Evolutionary conservation across 169 alveolate species (phyloP).

Genomic region (Condylostoma magnum): DNA sequence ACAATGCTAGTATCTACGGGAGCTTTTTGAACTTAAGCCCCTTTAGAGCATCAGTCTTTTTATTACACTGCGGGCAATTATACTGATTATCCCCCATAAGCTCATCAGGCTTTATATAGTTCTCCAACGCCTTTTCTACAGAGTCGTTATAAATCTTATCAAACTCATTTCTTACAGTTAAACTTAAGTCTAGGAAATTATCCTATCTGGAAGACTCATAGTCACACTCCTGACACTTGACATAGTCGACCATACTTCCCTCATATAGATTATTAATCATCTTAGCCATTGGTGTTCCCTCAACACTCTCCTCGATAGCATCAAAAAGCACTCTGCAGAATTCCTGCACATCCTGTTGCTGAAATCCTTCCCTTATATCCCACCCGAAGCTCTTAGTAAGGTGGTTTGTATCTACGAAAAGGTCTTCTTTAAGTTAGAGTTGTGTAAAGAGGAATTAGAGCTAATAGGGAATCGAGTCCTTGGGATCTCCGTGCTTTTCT

Average conservation of each 20-base stretch:
- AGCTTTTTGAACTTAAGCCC: constrained; percentile 68
- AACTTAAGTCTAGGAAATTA: constrained; percentile 71
- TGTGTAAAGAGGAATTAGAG: constrained; percentile 72
- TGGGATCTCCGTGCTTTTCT: constrained; percentile 45
- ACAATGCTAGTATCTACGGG: constrained; percentile 63
- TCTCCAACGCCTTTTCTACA: constrained; percentile 70
- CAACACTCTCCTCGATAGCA: constrained; percentile 77
- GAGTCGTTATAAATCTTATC: constrained; percentile 55
- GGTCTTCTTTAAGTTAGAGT: constrained; percentile 43
- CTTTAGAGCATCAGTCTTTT: constrained; percentile 72
- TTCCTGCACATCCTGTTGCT: constrained; percentile 86
- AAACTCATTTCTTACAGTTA: constrained; percentile 74
- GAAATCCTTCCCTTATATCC: constrained; percentile 62
- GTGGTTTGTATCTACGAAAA: constrained; percentile 70
- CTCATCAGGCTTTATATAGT: constrained; percentile 72
- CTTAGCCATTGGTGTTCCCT: constrained; percentile 50
- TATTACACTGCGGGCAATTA: constrained; percentile 72
- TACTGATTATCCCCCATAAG: constrained; percentile 77
- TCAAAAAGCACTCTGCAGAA: constrained; percentile 81
- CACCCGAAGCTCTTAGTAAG: constrained; percentile 81
- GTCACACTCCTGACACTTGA: constrained; percentile 77
- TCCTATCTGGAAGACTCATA: constrained; percentile 63
- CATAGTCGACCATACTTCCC: constrained; percentile 66
- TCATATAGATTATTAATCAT: constrained; percentile 69
- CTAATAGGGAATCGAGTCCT: constrained; percentile 78